Evolutionary conservation across 495 filamentous ascomycete species (phyloP), one percentile per base, ranked within the genome.

Genomic region (Gamarada debralockiae): DNA sequence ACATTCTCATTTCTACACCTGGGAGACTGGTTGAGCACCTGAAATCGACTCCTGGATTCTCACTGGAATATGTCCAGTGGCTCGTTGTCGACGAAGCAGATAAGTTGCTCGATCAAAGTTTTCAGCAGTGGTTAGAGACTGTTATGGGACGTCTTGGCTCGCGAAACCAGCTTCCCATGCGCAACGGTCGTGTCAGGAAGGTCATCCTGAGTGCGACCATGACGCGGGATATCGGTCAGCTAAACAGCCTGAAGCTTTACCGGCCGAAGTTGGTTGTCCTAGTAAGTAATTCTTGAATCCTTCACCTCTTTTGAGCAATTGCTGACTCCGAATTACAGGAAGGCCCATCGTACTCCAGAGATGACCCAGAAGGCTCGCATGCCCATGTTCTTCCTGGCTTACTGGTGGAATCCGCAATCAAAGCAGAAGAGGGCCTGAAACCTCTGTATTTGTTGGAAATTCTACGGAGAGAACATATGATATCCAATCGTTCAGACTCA

Each of bases 21-120:
- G 93, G 95, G 52, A 79, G 93, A 39, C 76, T 98, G 8, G 90
- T 98, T 21, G 92, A 97, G 62, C 89, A 98, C 70, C 74, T 97
- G 49, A 82, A 83, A 50, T 79, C 83, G 55, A 96, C 93, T 2
- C 79, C 80, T 10, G 88, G 92, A 2, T 95, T 96, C 61, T 81
- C 75, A 3, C 72, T 91, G 43, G 74, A 84, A 29, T 77, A 85
- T 67, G 75, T 93, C 5, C 78, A 84, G 56, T 97, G 90, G 90
- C 75, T 92, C 17, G 81, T 95, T 17, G 87, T 97, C 25, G 93
- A 98, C 62, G 93, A 98, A 70, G 93, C 92, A 0, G 93, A 97
- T 67, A 83, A 92, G 56, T 72, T 97, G 6, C 82, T 97, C 3
- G 87, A 90, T 17, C 88, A 96, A 64, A 90, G 85, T 56, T 97